Conservation (phyloP, 371 early-diverging fungal genomes). For the Thermomucor indicae-seudaticae region DNA sequence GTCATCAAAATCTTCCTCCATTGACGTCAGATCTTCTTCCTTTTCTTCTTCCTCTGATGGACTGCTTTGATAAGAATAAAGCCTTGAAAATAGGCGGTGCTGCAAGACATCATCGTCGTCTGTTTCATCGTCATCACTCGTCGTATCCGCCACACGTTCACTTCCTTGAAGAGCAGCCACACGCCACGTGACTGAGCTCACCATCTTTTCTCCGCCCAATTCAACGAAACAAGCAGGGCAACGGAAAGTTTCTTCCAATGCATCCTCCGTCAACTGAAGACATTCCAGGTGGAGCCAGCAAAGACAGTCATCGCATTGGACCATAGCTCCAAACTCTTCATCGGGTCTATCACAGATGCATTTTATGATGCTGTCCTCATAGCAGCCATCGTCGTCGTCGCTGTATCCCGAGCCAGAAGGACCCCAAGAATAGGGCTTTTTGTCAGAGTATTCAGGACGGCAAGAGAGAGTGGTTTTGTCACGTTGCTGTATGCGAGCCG, state of each 20-base stretch:
- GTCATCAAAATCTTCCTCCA: no score
- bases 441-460: no score
- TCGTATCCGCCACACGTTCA: slow-evolving; percentile 21
- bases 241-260: slow-evolving; percentile 41
- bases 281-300: slow-evolving; percentile 57
- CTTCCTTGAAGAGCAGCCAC: slow-evolving; percentile 32
- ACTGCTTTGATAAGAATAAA: no score
- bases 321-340: slow-evolving; percentile 50
- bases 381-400: slow-evolving; percentile 1
- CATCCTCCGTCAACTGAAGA: slow-evolving; percentile 37
- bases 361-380: slow-evolving; percentile 18
- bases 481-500: no score
- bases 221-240: slow-evolving; percentile 43
- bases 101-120: slow-evolving; percentile 24
- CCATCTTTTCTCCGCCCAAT: slow-evolving; percentile 11
- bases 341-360: slow-evolving; percentile 51
- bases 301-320: slow-evolving; percentile 55
- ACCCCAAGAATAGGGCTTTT: no score
- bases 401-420: background rate
- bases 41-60: no score
- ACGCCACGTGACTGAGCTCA: slow-evolving; percentile 28
- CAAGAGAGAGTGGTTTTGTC: no score
- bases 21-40: no score
- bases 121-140: slow-evolving; percentile 1
- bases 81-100: no score